Percentiles rank a stretch among this genome's conserved stretches.
Evolutionary conservation across 2,329 filamentous ascomycete genomes (phyloP).

Genomic region (Penicillium sp.): DNA sequence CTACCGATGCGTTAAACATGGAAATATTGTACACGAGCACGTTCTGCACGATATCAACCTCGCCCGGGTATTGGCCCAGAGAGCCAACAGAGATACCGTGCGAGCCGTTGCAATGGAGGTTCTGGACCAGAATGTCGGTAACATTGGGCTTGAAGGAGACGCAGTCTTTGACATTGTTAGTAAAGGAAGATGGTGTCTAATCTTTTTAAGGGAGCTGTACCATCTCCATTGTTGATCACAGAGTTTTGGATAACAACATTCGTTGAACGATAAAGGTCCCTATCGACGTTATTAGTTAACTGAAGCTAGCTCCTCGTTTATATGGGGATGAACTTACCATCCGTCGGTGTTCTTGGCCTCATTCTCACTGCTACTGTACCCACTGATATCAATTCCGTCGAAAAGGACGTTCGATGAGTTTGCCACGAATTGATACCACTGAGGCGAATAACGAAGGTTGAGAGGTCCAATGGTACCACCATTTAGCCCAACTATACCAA

Average conservation of each 20-base stretch:
- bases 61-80: constrained; percentile 56
- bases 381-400: constrained; percentile 53
- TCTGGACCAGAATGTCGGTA: constrained; percentile 60
- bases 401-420: constrained; percentile 59
- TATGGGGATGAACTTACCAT: constrained; percentile 24
- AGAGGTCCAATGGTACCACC: constrained; percentile 52
- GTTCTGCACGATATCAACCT: constrained; percentile 60
- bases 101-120: constrained; percentile 58
- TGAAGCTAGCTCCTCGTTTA: not conserved
- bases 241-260: constrained; percentile 61
- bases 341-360: constrained; percentile 59
- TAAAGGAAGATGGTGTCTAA: not conserved
- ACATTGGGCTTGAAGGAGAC: constrained; percentile 68
- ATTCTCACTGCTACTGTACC: constrained; percentile 46
- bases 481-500: constrained; percentile 50
- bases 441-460: constrained; percentile 51
- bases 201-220: constrained; percentile 16
- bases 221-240: constrained; percentile 56
- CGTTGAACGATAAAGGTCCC: constrained; percentile 46
- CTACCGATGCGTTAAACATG: constrained; percentile 47
- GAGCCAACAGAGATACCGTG: constrained; percentile 67
- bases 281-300: constrained; percentile 2
- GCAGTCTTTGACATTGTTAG: constrained; percentile 44
- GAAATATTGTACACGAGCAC: constrained; percentile 56
- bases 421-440: constrained; percentile 58